A percentile compares a stretch with the other conserved stretches of the same genome.
phyloP scores from a whole-genome alignment of 164 flowering plant species.

The Umbilicus rupestris region DNA sequence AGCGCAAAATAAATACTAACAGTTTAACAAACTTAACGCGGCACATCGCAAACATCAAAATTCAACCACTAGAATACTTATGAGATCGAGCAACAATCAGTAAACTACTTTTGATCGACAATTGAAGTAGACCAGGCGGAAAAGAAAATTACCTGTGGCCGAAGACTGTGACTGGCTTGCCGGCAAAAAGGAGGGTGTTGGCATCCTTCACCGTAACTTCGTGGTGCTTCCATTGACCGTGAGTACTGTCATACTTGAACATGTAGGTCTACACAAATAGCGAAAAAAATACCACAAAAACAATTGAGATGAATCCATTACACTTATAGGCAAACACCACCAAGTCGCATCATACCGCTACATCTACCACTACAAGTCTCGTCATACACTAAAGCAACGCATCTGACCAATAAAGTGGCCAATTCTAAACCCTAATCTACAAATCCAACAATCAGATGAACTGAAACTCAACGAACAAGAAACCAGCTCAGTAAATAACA shows the following conservation, averaged over 20 bases:
- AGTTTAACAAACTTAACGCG: background rate
- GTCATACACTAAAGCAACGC: too few relatives aligned
- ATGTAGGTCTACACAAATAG: constrained; percentile 11
- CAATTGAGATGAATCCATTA: background rate
- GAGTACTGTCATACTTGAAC: constrained; percentile 15
- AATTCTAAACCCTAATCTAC: background rate
- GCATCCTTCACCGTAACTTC: constrained; percentile 14
- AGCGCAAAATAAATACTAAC: background rate
- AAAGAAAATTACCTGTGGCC: background rate
- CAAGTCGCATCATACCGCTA: too few relatives aligned
- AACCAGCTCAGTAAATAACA: background rate
- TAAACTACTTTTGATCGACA: background rate
- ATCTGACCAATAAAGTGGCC: background rate
- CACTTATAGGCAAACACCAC: background rate
- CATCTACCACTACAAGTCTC: too few relatives aligned
- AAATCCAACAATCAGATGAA: background rate
- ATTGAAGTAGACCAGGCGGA: background rate
- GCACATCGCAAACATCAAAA: background rate
- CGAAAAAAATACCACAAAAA: background rate
- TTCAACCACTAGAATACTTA: too few relatives aligned
- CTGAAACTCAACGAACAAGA: background rate
- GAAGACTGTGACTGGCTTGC: constrained; percentile 8
- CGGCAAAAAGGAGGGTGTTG: constrained; percentile 14
- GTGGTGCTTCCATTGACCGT: constrained; percentile 13
- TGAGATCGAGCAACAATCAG: too few relatives aligned